Conservation (phyloP, 495 filamentous ascomycete genomes). For the Penicillium subrubescens region DNA sequence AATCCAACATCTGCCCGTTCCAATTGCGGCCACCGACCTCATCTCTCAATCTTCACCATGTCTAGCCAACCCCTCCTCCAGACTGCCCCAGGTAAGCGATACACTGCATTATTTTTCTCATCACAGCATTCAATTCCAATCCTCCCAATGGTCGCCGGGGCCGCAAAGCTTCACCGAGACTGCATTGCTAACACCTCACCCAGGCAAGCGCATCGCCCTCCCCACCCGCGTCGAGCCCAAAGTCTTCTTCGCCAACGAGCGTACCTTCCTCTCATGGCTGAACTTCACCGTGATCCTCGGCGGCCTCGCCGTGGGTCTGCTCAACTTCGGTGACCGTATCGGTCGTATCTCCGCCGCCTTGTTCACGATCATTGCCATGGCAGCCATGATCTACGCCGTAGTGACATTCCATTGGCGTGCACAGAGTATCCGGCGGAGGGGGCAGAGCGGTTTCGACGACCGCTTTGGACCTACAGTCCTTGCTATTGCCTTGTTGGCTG, state of each 20-base stretch:
- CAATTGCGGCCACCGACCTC: neutral
- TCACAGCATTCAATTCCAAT: neutral
- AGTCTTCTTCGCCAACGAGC: slow-evolving; percentile 99
- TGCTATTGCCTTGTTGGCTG: slow-evolving; percentile 78
- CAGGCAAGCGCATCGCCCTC: slow-evolving; percentile 97
- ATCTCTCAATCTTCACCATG: slow-evolving; percentile 52
- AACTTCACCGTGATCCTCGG: slow-evolving; percentile 99
- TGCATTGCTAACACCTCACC: slow-evolving; percentile 1
- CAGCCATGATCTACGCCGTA: slow-evolving; percentile 92
- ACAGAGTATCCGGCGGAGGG: slow-evolving; percentile 84
- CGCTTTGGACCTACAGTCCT: slow-evolving; percentile 88
- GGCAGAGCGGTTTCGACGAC: slow-evolving; percentile 96
- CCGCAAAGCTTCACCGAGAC: neutral
- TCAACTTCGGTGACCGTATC: slow-evolving; percentile 95
- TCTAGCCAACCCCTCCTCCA: slow-evolving; percentile 96
- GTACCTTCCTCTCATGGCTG: slow-evolving; percentile 98
- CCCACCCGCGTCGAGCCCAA: slow-evolving; percentile 98
- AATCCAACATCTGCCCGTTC: neutral
- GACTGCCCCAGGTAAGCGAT: slow-evolving; percentile 64
- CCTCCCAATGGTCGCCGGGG: neutral
- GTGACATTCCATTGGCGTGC: slow-evolving; percentile 97
- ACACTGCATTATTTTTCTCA: neutral
- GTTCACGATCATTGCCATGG: slow-evolving; percentile 94
- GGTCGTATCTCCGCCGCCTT: slow-evolving; percentile 89
- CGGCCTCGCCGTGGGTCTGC: slow-evolving; percentile 89